Evolutionary conservation across 345 rosid genomes (phyloP).

Genomic region (Populus tremula): DNA sequence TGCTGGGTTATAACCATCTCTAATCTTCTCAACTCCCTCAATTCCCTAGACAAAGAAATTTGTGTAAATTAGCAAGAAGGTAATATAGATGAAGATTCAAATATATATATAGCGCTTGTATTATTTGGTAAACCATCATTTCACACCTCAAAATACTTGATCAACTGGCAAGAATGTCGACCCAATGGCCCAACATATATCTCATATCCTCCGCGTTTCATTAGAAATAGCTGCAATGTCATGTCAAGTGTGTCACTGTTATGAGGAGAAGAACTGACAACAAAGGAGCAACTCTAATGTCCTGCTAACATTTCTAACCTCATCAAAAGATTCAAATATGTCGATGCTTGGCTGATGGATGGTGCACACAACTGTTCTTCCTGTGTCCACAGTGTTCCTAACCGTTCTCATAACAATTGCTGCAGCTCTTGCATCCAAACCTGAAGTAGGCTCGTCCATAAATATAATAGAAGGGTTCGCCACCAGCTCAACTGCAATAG

Average conservation of each 20-base stretch:
- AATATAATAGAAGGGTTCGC: slow-evolving; percentile 92
- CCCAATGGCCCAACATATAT: slow-evolving; percentile 84
- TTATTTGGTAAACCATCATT: neutral
- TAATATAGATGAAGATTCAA: neutral
- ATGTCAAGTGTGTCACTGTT: neutral
- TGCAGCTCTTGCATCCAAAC: slow-evolving; percentile 97
- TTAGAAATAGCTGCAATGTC: slow-evolving; percentile 53
- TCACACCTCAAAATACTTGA: slow-evolving; percentile 68
- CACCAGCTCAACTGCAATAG: slow-evolving; percentile 91
- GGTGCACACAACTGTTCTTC: slow-evolving; percentile 91
- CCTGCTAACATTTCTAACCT: slow-evolving; percentile 40
- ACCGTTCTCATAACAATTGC: slow-evolving; percentile 96
- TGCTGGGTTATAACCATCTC: slow-evolving; percentile 57
- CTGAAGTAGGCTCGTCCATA: slow-evolving; percentile 99
- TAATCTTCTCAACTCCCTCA: slow-evolving; percentile 39
- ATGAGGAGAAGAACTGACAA: neutral
- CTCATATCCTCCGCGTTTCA: slow-evolving; percentile 79
- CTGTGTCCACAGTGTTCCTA: slow-evolving; percentile 88
- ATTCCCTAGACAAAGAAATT: slow-evolving; percentile 26
- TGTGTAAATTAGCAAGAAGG: neutral
- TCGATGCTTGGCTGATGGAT: slow-evolving; percentile 96
- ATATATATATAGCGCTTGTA: neutral
- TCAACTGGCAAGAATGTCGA: slow-evolving; percentile 49
- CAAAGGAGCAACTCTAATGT: neutral
- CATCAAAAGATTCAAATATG: slow-evolving; percentile 94